Base-by-base conservation (phyloP, 2,329 filamentous ascomycete genomes). In the Aureobasidium sp. region DNA sequence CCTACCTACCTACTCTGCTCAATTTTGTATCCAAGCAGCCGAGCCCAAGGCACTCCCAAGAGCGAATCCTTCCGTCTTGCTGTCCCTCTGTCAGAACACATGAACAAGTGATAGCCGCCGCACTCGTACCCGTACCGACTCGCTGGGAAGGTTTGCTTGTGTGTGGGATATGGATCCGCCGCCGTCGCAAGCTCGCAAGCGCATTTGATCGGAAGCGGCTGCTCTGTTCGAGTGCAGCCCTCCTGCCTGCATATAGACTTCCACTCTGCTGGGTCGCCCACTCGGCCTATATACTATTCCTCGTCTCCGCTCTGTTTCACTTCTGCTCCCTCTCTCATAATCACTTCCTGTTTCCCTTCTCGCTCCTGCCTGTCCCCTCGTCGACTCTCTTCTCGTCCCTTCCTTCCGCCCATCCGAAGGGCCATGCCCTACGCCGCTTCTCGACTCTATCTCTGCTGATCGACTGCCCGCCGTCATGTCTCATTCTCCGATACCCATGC, bases 241-340 rank as follows among this genome's bases (percentile, higher is more conserved):
- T 52, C 50, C 37, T 55, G 37, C 51, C 37, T 55, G 51, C 51
- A 55, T 55, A 55, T 55, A 55, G 39, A 57, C 53, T 57, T 44
- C 41, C 53, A 36, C 53, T 46, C 41, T 57, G 53, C 53, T 57
- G 39, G 37, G 53, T 57, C 51, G 51, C 37, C 24, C 41, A 5
- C 36, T n/a, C 36, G 51, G 13, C 51, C 51, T 41, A 55, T 55
- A 55, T 55, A 34, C 39, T 44, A 24, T 46, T 57, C 17, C 41
- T 57, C 53, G 29, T 57, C 53, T 57, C 41, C 53, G 27, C 53
- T 57, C 20, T 27, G 2, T 3, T n/a, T 46, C 53, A 2, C 10
- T 15, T 24, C 24, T 9, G 26, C 15, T 47, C 26, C 17, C 26
- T 47, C 34, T 24, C 24, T 41, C 37, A 5, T 9, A 12, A 13